Evolutionary conservation across 2,329 filamentous ascomycete species (phyloP), one percentile per base, ranked within the genome.

Genomic region (Lasiodiplodia gonubiensis): DNA sequence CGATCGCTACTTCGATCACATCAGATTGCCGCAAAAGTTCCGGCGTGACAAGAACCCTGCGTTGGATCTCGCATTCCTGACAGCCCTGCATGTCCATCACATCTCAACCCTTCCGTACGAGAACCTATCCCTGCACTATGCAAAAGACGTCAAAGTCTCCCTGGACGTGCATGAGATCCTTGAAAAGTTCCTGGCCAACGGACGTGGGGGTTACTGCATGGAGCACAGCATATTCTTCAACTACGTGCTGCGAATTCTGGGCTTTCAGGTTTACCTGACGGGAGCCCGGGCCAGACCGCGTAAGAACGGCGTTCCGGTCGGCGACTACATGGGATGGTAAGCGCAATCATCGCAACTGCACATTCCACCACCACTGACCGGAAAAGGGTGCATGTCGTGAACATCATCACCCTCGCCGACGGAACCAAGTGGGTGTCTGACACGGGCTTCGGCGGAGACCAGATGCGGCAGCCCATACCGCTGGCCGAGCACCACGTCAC

Each of bases 371-470:
- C 23, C 1, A 18, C 23, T 65, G 30, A 14, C 11, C 67, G 42
- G 70, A 25, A 64, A 65, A 82, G 81, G 77, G 80, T 83, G 16
- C 88, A 91, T 74, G 85, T 90, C 73, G 81, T 90, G 54, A 85
- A 88, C 71, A 86, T 90, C 64, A 83, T 90, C 51, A 85, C 82
- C 1, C 79, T 91, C 39, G 74, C 80, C 25, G 77, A 80, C 6
- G 80, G 79, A 48, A 81, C 81, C 33, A 79, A 81, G 67, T 89
- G 84, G 76, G 78, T 85, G 72, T 75, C 87, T 11, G 90, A 92
- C 73, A 86, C 89, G 12, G 87, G 84, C 4, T 91, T 91, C 72
- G 89, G 89, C 55, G 86, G 86, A 23, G 86, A 89, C 71, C 86
- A 86, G 8, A 81, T 88, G 2, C 89, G 85, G 1, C 77, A 78